Evolutionary conservation across 352 stramenopile species (phyloP), one percentile per base, ranked within the genome.

Genomic region (Pythium folliculosum): DNA sequence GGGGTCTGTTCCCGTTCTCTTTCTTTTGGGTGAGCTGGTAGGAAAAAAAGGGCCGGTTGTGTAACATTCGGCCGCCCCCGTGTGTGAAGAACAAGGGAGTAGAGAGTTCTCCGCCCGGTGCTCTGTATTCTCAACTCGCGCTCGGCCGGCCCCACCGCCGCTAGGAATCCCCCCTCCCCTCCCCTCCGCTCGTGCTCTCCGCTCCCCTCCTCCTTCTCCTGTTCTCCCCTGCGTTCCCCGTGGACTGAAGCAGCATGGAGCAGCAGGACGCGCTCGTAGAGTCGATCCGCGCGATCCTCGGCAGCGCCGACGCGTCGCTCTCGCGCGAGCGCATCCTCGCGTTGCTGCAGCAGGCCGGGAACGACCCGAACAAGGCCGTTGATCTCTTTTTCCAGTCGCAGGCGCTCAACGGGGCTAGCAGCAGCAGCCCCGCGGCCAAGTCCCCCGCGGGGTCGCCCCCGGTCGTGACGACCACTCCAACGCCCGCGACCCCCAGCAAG

Each of bases 321-420:
- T 89, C 86, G 30, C 80, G 80, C 53, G 81, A 91, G 19, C 77
- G 71, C 62, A 91, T 94, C 62, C 50, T 92, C 45, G 71, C 66
- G 72, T 72, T 94, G 54, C 70, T 94, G 8, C n/a, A 63, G 4
- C 63, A 86, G 63, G 84, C 84, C 12, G 72, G 63, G 25, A 86
- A 90, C 64, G 82, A 94, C 65, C 84, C 86, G 17, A 91, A 94
- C 75, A 94, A 94, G 69, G 86, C 84, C 4, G 82, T 94, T 48
- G 84, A 94, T 49, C 58, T 92, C 54, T 92, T 80, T 65, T 94
- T 92, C 75, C 86, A 92, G 69, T 71, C 72, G 6, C 81, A 89
- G 5, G 73, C 88, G 62, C 70, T 55, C 44, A 80, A 78, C 48
- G 78, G 77, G 6, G 35, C n/a, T n/a, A n/a, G n/a, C n/a, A n/a